Evolutionary conservation across 768 basidiomycete species (phyloP).

Genomic region (Pleurotus citrinopileatus): DNA sequence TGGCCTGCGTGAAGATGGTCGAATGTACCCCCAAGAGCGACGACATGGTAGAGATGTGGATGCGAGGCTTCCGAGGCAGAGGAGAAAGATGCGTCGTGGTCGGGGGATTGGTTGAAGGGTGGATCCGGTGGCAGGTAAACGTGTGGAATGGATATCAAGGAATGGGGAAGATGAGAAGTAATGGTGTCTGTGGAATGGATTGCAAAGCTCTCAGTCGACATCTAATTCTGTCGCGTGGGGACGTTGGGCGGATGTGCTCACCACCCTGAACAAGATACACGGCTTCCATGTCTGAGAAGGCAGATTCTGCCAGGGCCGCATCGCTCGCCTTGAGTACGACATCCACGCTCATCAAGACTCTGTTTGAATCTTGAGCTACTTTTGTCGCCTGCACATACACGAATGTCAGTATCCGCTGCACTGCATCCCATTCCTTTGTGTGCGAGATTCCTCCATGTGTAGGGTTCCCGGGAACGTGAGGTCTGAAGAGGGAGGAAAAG

Average conservation of each 20-base stretch:
- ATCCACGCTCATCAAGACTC: conserved; percentile 73
- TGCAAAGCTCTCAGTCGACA: not conserved
- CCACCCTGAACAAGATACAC: conserved; percentile 49
- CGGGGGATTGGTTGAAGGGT: conserved; percentile 15
- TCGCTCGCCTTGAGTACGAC: conserved; percentile 67
- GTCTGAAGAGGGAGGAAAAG: conserved; percentile 59
- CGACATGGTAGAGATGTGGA: conserved; percentile 52
- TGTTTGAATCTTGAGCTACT: conserved; percentile 63
- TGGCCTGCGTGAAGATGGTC: conserved; percentile 98
- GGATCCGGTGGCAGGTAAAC: conserved; percentile 31
- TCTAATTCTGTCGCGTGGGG: not conserved
- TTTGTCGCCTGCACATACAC: conserved; percentile 86
- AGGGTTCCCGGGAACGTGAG: conserved; percentile 14
- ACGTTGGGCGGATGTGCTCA: conserved; percentile 21
- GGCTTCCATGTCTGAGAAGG: conserved; percentile 42
- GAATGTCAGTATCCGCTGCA: conserved; percentile 77
- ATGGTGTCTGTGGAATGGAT: conserved; percentile 33
- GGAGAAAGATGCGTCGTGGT: conserved; percentile 5
- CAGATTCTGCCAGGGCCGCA: conserved; percentile 36
- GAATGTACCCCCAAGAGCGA: conserved; percentile 94
- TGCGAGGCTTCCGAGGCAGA: conserved; percentile 7
- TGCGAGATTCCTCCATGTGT: conserved; percentile 33
- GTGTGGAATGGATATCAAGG: conserved; percentile 35
- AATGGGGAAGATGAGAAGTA: conserved; percentile 38
- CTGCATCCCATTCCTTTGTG: conserved; percentile 54